phyloP scores from a whole-genome alignment of 345 rosid species.

The Capsella bursapastoris region DNA sequence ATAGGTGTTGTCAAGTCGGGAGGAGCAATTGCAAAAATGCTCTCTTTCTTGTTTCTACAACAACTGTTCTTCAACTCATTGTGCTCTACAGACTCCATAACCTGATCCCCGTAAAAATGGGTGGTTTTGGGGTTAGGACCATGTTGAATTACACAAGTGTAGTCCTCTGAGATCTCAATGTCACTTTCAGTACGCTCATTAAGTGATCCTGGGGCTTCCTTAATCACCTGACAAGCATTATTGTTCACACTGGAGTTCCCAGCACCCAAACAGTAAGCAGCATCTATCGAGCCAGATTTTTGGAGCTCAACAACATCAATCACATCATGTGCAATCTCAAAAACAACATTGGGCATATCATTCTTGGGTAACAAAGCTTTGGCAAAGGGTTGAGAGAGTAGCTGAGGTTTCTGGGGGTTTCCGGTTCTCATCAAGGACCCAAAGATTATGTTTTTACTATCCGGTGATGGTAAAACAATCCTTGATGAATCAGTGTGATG shows the following conservation, averaged over 20 bases:
- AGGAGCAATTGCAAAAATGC: constrained; percentile 38
- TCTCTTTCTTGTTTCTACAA: constrained; percentile 40
- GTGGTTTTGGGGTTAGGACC: constrained; percentile 87
- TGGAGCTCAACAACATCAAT: constrained; percentile 1
- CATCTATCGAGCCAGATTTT: constrained; percentile 8
- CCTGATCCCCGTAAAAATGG: constrained; percentile 75
- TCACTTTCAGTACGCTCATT: constrained; percentile 46
- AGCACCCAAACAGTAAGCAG: background rate
- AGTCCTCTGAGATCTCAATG: constrained; percentile 88
- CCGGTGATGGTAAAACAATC: constrained; percentile 28
- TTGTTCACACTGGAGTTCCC: constrained; percentile 5
- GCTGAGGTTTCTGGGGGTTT: constrained; percentile 42
- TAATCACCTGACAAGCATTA: constrained; percentile 21
- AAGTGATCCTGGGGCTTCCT: constrained; percentile 16
- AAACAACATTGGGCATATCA: constrained; percentile 2
- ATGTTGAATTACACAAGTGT: constrained; percentile 77
- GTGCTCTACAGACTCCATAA: constrained; percentile 57
- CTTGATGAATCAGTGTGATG: constrained; percentile 39
- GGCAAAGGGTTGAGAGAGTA: constrained; percentile 45
- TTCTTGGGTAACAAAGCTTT: constrained; percentile 43
- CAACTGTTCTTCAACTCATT: constrained; percentile 36
- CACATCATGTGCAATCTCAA: constrained; percentile 10
- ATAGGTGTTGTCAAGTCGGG: constrained; percentile 12
- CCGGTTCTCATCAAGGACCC: constrained; percentile 60
- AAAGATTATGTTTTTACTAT: constrained; percentile 62